Evolutionary conservation across 805 yeast genomes (phyloP).

Genomic region (Kodamaea kakaduensis): DNA sequence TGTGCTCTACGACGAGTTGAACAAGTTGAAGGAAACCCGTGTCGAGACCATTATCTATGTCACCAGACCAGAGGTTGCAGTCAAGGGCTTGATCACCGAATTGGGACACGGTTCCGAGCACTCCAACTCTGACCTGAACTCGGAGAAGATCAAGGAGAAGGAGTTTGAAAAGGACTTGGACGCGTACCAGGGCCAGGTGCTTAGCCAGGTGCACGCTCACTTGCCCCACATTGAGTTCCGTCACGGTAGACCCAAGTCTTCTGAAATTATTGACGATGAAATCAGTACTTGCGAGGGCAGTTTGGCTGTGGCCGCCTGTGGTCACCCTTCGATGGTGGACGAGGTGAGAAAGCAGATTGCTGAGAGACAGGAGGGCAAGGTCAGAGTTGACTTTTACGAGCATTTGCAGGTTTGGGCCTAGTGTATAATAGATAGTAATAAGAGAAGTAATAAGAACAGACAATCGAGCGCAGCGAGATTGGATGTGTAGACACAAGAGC

Average conservation of each 20-base stretch:
- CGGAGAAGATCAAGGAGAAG: background rate
- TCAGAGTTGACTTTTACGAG: constrained; percentile 66
- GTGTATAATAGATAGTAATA: too few relatives aligned
- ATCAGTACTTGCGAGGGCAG: constrained; percentile 38
- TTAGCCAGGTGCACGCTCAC: background rate
- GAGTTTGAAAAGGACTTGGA: background rate
- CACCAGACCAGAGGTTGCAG: constrained; percentile 21
- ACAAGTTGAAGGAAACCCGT: constrained; percentile 20
- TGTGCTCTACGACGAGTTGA: constrained; percentile 46
- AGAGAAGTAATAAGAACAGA: too few relatives aligned
- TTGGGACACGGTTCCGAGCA: background rate
- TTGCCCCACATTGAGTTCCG: constrained; percentile 14
- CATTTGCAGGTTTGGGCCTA: constrained; percentile 9
- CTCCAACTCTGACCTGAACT: background rate
- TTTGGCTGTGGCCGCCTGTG: constrained; percentile 55
- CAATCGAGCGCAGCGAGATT: too few relatives aligned
- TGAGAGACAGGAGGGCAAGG: constrained; percentile 30
- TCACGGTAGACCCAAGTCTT: constrained; percentile 43
- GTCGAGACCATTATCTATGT: constrained; percentile 30
- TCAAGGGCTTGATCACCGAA: background rate
- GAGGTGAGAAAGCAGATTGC: constrained; percentile 47
- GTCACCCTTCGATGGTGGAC: constrained; percentile 59
- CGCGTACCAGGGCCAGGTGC: background rate
- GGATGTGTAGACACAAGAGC: too few relatives aligned
- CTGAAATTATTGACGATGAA: constrained; percentile 32